Evolutionary conservation across 768 basidiomycete species (phyloP).

Genomic region (Tricholomella constricta): DNA sequence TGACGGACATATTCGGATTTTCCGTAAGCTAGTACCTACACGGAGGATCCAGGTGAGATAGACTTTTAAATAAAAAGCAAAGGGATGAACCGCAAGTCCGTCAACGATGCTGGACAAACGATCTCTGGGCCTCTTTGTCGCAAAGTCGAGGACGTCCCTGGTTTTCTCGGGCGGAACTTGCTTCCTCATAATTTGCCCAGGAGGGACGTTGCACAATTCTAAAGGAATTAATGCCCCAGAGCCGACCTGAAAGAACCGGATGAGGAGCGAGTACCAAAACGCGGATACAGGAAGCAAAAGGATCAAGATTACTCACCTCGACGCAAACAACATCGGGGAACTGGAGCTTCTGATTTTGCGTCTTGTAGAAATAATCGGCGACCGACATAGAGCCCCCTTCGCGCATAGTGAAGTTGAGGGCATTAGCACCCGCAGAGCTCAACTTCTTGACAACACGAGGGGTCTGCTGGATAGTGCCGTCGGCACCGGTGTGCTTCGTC

Average conservation of each 20-base stretch:
- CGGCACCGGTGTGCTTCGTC: conserved; percentile 39
- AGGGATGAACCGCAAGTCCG: conserved; percentile 44
- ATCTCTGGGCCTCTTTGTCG: conserved; percentile 61
- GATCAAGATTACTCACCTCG: conserved; percentile 65
- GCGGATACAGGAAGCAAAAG: not conserved
- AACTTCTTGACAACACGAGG: conserved; percentile 67
- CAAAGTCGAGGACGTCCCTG: conserved; percentile 62
- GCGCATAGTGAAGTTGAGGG: conserved; percentile 55
- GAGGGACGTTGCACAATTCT: conserved; percentile 58
- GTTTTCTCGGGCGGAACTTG: conserved; percentile 70
- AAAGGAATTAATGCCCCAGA: conserved; percentile 62
- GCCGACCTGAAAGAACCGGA: conserved; percentile 45
- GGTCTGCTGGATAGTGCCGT: conserved; percentile 31
- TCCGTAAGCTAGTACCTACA: conserved; percentile 67
- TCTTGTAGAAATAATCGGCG: conserved; percentile 57
- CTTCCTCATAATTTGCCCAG: conserved; percentile 72
- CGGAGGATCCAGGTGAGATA: too few species aligned
- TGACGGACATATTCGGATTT: conserved; percentile 74
- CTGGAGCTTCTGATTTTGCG: conserved; percentile 53
- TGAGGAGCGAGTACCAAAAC: conserved; percentile 3
- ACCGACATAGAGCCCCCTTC: conserved; percentile 60
- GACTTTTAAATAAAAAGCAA: not conserved
- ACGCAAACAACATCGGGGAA: conserved; percentile 68
- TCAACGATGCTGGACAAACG: conserved; percentile 55
- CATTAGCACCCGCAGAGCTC: conserved; percentile 51